Base-by-base conservation (phyloP, 805 yeast genomes). In the Scheffersomyces coipomensis region DNA sequence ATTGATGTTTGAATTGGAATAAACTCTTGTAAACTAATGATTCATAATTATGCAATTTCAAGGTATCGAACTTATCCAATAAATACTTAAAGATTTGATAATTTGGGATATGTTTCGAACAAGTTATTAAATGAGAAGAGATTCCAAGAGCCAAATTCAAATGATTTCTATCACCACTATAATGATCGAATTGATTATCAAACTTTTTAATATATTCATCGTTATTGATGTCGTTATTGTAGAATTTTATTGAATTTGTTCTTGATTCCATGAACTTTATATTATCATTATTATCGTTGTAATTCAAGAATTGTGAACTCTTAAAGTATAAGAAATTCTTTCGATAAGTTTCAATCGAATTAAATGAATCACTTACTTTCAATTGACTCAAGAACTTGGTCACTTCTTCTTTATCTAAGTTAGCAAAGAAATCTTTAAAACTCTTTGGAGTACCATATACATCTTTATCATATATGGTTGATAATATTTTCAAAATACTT, bases 301-400 rank as follows among this genome's bases (percentile, higher is more conserved):
- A 63, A 38, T 60, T 65, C 26, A 64, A 52, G 44, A 53, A 57
- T 22, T 62, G 58, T 0, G 62, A 61, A 6, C 70, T 60, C 35
- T 62, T 62, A 48, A 46, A 46, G 33, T 50, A 41, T 34, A 46
- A 47, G 40, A 62, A 60, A 21, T 52, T 50, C 12, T 40, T 39
- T 29, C 70, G 41, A 34, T 47, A 52, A 38, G 47, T 47, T 25
- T 52, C 56, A 4, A 49, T 25, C 13, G 62, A 55, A 27, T 48
- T 51, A 38, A 64, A 65, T 13, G 42, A 17, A 17, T 52, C 58
- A 6, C 48, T 36, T 2, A 19, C 8, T 18, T 45, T 40, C 8
- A 53, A 36, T 4, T 39, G 37, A 9, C 43, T 39, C 3, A 55
- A 19, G 18, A 57, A 32, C 5, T 34, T 34, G 7, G 19, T 24